A percentile compares a stretch with the other conserved stretches of the same genome.
Conservation (phyloP, 768 basidiomycete genomes). For the Boletus rubroflammeus region DNA sequence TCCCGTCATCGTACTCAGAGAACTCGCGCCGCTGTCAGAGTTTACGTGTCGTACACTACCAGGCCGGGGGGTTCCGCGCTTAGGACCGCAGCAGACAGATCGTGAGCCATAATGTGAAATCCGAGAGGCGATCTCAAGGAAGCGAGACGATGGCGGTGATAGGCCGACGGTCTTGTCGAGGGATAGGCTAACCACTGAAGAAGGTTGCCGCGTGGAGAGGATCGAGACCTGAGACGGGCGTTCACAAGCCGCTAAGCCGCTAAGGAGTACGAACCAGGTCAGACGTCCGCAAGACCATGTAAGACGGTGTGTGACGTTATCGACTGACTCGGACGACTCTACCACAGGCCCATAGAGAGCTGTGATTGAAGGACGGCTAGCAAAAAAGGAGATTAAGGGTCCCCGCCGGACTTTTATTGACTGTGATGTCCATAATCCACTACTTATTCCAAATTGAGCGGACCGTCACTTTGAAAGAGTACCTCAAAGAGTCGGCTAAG, state of each 20-base stretch:
- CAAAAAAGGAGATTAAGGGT: not conserved
- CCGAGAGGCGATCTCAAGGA: conserved; percentile 16
- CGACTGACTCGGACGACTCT: not conserved
- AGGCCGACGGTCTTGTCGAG: conserved; percentile 14
- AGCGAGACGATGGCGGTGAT: conserved; percentile 27
- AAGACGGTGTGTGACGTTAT: not conserved
- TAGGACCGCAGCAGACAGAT: conserved; percentile 9
- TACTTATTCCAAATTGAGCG: not conserved
- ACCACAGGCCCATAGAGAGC: not conserved
- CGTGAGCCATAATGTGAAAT: conserved; percentile 5
- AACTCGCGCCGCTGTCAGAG: conserved; percentile 27
- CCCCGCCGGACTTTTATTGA: not conserved
- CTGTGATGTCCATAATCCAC: not conserved
- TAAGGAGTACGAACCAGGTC: not conserved
- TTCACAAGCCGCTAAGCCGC: conserved; percentile 1
- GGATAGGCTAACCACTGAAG: conserved; percentile 9
- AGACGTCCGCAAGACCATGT: not conserved
- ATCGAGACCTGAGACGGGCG: conserved; percentile 9
- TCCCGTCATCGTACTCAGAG: conserved; percentile 13
- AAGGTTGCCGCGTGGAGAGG: conserved; percentile 21
- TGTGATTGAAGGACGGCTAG: not conserved
- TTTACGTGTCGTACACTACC: conserved; percentile 26
- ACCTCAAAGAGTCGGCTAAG: not conserved
- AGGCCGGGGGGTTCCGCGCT: conserved; percentile 6
- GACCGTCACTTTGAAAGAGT: not conserved